Conservation (phyloP, 345 rosid species). For the Noccaea caerulescens region DNA sequence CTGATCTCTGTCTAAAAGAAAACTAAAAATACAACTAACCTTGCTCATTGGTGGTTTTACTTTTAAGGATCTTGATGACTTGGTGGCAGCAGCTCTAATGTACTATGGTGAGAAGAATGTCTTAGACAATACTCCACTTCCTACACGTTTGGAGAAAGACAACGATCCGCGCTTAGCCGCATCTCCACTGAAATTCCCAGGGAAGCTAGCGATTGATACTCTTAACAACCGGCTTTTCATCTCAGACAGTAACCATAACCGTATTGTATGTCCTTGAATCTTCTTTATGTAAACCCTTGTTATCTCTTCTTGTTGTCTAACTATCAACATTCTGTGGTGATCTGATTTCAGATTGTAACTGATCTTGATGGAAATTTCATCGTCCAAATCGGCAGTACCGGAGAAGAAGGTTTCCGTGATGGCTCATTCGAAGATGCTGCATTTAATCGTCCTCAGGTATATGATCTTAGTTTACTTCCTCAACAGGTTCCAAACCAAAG, state of each 20-base stretch:
- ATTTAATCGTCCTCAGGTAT: conserved; percentile 85
- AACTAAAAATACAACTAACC: neutral
- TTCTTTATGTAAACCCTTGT: neutral
- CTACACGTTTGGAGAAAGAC: conserved; percentile 77
- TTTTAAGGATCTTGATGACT: conserved; percentile 80
- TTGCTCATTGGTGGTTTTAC: conserved; percentile 2
- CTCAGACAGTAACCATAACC: conserved; percentile 96
- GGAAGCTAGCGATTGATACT: conserved; percentile 84
- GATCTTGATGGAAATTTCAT: conserved; percentile 87
- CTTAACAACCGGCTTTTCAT: conserved; percentile 89
- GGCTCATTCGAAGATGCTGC: conserved; percentile 86
- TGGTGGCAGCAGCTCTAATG: conserved; percentile 82
- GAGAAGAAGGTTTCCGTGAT: conserved; percentile 81
- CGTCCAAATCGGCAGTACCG: conserved; percentile 80
- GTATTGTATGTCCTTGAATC: conserved; percentile 62
- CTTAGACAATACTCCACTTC: conserved; percentile 68
- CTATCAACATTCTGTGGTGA: conserved; percentile 20
- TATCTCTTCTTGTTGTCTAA: conserved; percentile 21
- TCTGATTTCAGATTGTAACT: conserved; percentile 73
- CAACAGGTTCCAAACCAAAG: neutral
- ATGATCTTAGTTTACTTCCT: neutral
- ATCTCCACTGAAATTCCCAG: conserved; percentile 93
- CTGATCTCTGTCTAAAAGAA: neutral
- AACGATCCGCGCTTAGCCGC: conserved; percentile 74
- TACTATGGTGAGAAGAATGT: conserved; percentile 76